Evolutionary conservation across 164 flowering plant species (phyloP).

Genomic region (Litsea cubeba): DNA sequence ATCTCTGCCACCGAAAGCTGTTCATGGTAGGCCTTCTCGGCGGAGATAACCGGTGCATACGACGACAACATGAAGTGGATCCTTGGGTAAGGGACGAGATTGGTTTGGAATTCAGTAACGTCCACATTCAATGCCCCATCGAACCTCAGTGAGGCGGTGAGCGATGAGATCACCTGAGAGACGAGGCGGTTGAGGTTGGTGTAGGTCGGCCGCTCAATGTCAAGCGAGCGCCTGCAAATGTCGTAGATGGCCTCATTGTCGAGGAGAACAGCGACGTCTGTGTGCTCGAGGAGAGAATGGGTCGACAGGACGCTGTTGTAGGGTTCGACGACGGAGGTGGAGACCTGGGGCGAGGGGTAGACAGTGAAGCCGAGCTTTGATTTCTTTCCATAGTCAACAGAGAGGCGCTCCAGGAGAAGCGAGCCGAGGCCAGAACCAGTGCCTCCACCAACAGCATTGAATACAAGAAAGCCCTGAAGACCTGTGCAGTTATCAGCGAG

Average conservation of each 20-base stretch:
- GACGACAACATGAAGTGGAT: constrained; percentile 61
- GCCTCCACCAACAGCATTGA: constrained; percentile 56
- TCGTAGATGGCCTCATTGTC: constrained; percentile 53
- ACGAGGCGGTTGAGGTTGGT: constrained; percentile 53
- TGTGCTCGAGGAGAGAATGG: constrained; percentile 51
- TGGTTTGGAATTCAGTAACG: constrained; percentile 57
- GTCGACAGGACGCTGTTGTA: constrained; percentile 54
- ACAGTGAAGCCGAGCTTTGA: constrained; percentile 49
- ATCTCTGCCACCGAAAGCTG: constrained; percentile 53
- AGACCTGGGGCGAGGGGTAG: constrained; percentile 49
- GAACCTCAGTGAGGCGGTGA: constrained; percentile 53
- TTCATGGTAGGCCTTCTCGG: constrained; percentile 48
- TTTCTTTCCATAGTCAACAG: constrained; percentile 49
- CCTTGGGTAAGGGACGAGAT: constrained; percentile 53
- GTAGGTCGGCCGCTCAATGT: constrained; percentile 57
- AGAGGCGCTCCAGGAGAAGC: constrained; percentile 49
- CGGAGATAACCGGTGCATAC: constrained; percentile 50
- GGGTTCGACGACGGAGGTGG: constrained; percentile 53
- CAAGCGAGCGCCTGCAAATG: constrained; percentile 49
- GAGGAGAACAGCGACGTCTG: constrained; percentile 48
- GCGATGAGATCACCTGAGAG: constrained; percentile 55
- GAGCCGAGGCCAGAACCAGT: constrained; percentile 55
- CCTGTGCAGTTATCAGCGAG: constrained; percentile 61
- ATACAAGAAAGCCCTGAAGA: constrained; percentile 50
- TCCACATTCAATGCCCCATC: constrained; percentile 58